phyloP scores from a whole-genome alignment of 2,329 filamentous ascomycete genomes.

The Botrytis sinoallii region DNA sequence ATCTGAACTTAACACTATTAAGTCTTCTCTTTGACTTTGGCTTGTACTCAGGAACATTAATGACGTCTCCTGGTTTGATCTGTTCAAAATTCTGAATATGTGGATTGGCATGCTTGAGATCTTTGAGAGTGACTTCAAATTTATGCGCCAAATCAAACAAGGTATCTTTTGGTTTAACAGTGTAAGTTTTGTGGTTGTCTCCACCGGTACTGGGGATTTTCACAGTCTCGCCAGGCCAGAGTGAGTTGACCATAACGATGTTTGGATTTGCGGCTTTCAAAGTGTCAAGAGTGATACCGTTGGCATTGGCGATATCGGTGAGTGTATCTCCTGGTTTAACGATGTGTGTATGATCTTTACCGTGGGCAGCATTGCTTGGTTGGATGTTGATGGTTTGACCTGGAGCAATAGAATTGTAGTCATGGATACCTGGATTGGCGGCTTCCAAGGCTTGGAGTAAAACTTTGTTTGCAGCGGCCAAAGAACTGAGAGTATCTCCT shows the following conservation, averaged over 20 bases:
- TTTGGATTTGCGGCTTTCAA: not conserved
- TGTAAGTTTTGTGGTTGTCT: not conserved
- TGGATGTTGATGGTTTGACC: not conserved
- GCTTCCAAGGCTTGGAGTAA: not conserved
- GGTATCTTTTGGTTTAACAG: not conserved
- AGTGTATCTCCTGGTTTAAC: not conserved
- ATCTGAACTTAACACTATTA: not conserved
- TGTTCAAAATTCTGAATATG: not conserved
- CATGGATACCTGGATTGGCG: not conserved
- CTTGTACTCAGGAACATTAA: not conserved
- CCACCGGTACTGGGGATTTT: not conserved
- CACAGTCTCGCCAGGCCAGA: not conserved
- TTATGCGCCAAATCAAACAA: not conserved
- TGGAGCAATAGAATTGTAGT: not conserved
- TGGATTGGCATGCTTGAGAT: not conserved
- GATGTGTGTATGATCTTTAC: not conserved
- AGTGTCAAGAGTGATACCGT: not conserved
- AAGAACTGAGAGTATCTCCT: not conserved
- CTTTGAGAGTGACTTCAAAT: not conserved
- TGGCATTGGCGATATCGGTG: not conserved
- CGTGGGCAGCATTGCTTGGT: too few species aligned
- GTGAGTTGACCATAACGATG: not conserved
- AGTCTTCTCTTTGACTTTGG: not conserved
- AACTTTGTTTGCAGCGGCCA: not conserved
- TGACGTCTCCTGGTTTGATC: not conserved